These are phyloP conservation scores for Aspergillus haitiensis DNA, from an alignment of 495 filamentous ascomycete genomes.

Conservation along the genomic window DNA sequence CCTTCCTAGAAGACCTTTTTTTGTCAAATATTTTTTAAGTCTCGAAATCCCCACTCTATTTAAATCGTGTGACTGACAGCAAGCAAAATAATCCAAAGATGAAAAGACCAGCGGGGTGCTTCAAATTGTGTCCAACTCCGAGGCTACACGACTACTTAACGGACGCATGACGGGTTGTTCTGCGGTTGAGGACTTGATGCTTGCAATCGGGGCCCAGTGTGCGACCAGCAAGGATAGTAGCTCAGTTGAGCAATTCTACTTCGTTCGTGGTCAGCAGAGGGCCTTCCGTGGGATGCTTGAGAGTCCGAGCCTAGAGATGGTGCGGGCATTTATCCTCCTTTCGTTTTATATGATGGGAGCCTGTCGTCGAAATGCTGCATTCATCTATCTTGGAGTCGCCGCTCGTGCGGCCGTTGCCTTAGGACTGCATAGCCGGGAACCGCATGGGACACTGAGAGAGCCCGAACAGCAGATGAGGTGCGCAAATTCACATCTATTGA, in stretches of 20 bases:
- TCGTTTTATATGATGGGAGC: slow-evolving; percentile 11
- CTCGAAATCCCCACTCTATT: too few species aligned
- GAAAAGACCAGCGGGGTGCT: too few species aligned
- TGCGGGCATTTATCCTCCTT: slow-evolving; percentile 2
- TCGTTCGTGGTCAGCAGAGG: background rate
- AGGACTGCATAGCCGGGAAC: background rate
- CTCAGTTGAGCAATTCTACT: background rate
- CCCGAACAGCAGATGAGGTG: background rate
- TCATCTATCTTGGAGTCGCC: background rate
- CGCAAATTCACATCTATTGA: background rate
- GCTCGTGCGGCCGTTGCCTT: background rate
- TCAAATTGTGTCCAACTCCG: too few species aligned
- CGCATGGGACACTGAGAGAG: background rate
- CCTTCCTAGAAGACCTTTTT: too few species aligned
- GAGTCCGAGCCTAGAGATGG: background rate
- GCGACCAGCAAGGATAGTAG: background rate
- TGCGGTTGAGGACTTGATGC: background rate
- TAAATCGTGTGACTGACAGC: too few species aligned
- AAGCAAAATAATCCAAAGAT: too few species aligned
- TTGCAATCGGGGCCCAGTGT: background rate
- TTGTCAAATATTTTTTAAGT: too few species aligned
- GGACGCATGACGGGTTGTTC: too few species aligned
- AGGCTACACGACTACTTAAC: too few species aligned
- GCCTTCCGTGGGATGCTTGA: slow-evolving; percentile 4
- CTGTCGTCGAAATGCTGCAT: slow-evolving; percentile 7